Conservation (phyloP, 1,284 basidiomycete genomes). For the Ganoderma leucocontextum region DNA sequence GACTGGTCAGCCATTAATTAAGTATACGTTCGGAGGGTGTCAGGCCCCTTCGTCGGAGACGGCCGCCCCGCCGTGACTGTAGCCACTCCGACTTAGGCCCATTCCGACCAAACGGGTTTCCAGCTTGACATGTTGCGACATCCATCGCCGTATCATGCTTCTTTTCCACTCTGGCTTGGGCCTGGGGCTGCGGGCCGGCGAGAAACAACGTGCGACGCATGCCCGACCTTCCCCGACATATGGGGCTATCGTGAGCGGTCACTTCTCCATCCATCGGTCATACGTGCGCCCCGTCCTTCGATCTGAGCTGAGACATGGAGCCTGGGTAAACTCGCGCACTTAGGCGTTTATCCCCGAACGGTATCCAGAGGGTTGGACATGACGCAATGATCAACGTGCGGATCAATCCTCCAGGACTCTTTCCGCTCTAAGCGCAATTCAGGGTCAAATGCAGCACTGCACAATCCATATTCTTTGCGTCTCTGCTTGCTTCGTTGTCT, state of each 20-base stretch:
- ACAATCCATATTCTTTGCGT: slow-evolving; percentile 4
- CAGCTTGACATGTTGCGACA: slow-evolving; percentile 15
- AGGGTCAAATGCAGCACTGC: not conserved
- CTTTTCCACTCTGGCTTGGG: slow-evolving; percentile 2
- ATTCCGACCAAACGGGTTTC: slow-evolving; percentile 4
- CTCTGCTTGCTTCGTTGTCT: not conserved
- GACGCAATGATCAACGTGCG: slow-evolving; percentile 31
- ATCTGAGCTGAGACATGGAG: slow-evolving; percentile 10
- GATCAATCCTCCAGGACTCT: slow-evolving; percentile 14
- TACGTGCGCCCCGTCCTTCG: slow-evolving; percentile 3
- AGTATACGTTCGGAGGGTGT: not conserved
- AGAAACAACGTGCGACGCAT: slow-evolving; percentile 15
- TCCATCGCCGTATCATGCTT: slow-evolving; percentile 15
- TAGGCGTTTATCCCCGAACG: slow-evolving; percentile 13
- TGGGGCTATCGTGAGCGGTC: not conserved
- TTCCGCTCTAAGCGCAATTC: not conserved
- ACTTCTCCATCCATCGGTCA: slow-evolving; percentile 2
- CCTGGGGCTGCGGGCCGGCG: slow-evolving; percentile 8
- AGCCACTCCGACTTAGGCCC: not conserved
- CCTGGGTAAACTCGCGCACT: slow-evolving; percentile 9
- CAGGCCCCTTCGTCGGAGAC: not conserved
- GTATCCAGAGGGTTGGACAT: slow-evolving; percentile 11
- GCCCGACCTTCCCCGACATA: slow-evolving; percentile 6
- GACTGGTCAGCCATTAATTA: slow-evolving; percentile 17
- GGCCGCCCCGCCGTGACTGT: not conserved